A percentile compares a stretch with the other conserved stretches of the same genome.
These are phyloP conservation scores for Lasiodiplodia sp. DNA, from an alignment of 2,329 filamentous ascomycete species.

Conservation along the genomic window DNA sequence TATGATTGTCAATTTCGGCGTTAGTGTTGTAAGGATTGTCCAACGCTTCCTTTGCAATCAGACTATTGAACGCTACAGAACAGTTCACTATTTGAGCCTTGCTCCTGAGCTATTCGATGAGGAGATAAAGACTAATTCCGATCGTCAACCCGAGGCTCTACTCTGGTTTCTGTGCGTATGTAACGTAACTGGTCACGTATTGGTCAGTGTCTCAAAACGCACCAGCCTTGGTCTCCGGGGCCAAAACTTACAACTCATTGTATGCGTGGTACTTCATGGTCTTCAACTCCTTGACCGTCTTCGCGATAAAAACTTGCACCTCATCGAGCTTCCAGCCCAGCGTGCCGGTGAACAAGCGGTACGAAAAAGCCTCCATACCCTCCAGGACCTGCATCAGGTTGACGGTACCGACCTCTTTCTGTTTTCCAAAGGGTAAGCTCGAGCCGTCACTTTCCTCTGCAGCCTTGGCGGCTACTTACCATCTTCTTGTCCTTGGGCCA, in stretches of 20 bases:
- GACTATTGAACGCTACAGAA: no score
- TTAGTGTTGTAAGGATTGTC: no score
- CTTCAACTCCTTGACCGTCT: background rate
- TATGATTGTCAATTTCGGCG: no score
- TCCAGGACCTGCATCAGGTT: conserved; percentile 51
- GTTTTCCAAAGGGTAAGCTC: background rate
- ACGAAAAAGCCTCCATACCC: conserved; percentile 52
- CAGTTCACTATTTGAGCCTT: no score
- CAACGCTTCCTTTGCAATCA: no score
- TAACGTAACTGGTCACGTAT: background rate
- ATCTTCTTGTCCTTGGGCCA: conserved; percentile 35
- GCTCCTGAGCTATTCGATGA: no score
- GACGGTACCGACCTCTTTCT: conserved; percentile 33
- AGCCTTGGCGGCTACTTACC: background rate
- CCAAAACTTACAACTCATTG: background rate
- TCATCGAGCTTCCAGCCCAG: conserved; percentile 53
- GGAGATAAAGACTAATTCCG: no score
- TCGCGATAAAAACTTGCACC: conserved; percentile 47
- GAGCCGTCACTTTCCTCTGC: no score
- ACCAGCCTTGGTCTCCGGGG: background rate
- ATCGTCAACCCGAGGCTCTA: background rate
- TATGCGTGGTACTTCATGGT: background rate
- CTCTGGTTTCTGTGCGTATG: background rate
- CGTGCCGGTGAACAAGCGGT: conserved; percentile 50
- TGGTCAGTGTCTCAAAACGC: background rate